Evolutionary conservation across 228 moss, liverwort and hornwort species (phyloP), one percentile per base, ranked within the genome.

Genomic region (Sphagnum fallax): DNA sequence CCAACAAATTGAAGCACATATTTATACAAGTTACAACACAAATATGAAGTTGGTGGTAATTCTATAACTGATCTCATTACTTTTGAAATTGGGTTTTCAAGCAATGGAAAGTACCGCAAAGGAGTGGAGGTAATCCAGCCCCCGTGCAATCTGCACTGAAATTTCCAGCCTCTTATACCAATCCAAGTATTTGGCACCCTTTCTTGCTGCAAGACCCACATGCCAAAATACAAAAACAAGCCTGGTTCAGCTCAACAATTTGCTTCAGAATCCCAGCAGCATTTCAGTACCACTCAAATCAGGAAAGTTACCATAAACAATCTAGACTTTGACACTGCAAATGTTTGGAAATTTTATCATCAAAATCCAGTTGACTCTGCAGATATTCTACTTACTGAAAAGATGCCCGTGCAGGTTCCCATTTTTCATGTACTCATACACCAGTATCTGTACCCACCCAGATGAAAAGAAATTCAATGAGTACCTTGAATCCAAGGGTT

Each of bases 361-460:
- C 32, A 32, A 32, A 32, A 32, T 32, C 32, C 32, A 32, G 32
- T 32, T 32, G 32, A 32, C 32, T 1, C 32, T 32, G 32, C 32
- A 32, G 32, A 32, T 32, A 1, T 48, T 50, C 48, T 6, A 71
- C 83, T 81, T 81, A 87, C 93, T 78, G 53, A 82, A 81, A 48
- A 89, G 81, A 68, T 87, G 89, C 15, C 68, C 73, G 68, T 86
- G 89, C 65, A 93, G 80, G 74, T 89, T 88, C 16, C 90, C 93
- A 5, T 87, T 76, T 48, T 6, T 74, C 87, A 93, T 80, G 74
- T 78, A 83, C 74, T 90, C 90, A 53, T 90, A 89, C 49, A 93
- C 88, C 65, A 89, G 74, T 70, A 89, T 87, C 86, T 88, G 84
- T 69, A 66, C 66, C 51, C n/a, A 6, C 14, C 32, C 32, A 32